These are phyloP conservation scores for Myochromella boudieri DNA, from an alignment of 768 basidiomycete genomes.

Conservation along the genomic window DNA sequence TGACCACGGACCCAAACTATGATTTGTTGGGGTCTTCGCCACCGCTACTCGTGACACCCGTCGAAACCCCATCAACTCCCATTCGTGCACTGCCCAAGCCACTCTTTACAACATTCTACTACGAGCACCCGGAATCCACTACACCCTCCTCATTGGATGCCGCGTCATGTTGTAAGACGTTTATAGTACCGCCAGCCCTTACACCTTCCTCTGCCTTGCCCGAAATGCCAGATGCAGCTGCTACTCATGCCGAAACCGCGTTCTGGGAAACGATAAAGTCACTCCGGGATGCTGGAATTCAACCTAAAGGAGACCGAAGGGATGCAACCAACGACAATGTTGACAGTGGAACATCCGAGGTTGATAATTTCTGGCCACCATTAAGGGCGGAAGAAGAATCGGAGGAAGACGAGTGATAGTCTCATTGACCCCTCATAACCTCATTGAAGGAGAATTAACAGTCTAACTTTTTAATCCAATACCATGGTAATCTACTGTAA, in stretches of 20 bases:
- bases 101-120: constrained; percentile 57
- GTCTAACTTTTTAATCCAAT: too few species aligned
- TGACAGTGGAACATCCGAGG: background rate
- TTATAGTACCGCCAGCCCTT: constrained; percentile 26
- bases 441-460: background rate
- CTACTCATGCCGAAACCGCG: constrained; percentile 53
- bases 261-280: constrained; percentile 47
- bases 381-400: constrained; percentile 14
- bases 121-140: constrained; percentile 34
- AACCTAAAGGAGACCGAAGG: background rate
- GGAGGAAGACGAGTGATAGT: constrained; percentile 9
- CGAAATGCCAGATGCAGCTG: constrained; percentile 56
- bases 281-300: constrained; percentile 19
- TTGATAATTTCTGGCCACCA: constrained; percentile 21
- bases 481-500: too few species aligned
- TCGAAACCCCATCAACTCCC: constrained; percentile 12
- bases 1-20: constrained; percentile 14
- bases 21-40: background rate
- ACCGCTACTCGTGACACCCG: constrained; percentile 8
- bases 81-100: constrained; percentile 28
- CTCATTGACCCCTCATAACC: background rate
- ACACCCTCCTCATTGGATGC: constrained; percentile 3
- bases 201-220: constrained; percentile 39
- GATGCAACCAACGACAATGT: background rate
- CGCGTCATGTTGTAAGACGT: constrained; percentile 3